Evolutionary conservation across 2,329 filamentous ascomycete species (phyloP).

Genomic region (Fusarium sp.): DNA sequence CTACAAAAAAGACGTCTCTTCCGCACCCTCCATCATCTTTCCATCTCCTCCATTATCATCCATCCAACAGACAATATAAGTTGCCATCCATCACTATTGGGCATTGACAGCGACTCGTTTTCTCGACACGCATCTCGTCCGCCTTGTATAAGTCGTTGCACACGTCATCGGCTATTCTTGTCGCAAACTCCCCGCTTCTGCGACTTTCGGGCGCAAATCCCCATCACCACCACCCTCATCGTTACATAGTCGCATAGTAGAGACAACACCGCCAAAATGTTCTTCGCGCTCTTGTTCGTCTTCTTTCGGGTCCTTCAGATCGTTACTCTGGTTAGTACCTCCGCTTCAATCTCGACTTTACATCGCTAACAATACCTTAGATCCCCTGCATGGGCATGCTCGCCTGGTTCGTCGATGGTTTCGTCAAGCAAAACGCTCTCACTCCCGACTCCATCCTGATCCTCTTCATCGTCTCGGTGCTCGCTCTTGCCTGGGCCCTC

Average conservation of each 20-base stretch:
- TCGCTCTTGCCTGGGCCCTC: slow-evolving; percentile 73
- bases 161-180: slow-evolving; percentile 5
- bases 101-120: background rate
- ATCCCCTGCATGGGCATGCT: slow-evolving; percentile 76
- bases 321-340: slow-evolving; percentile 67
- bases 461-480: slow-evolving; percentile 75
- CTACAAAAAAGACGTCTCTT: slow-evolving; percentile 32
- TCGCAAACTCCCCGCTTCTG: slow-evolving; percentile 4
- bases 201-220: slow-evolving; percentile 1
- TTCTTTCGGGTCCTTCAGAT: slow-evolving; percentile 73
- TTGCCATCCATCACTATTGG: background rate
- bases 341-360: background rate
- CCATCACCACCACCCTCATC: background rate
- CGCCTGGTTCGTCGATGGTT: slow-evolving; percentile 73
- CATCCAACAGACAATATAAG: slow-evolving; percentile 10
- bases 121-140: background rate
- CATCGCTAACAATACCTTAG: slow-evolving; percentile 50
- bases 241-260: slow-evolving; percentile 2
- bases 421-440: slow-evolving; percentile 66
- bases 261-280: slow-evolving; percentile 58
- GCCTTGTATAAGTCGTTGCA: slow-evolving; percentile 14
- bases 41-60: background rate
- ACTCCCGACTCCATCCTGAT: slow-evolving; percentile 73
- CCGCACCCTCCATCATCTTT: slow-evolving; percentile 23
- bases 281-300: slow-evolving; percentile 73